These are phyloP conservation scores for Yamadazyma mexicana DNA, from an alignment of 1,139 yeast genomes.

Conservation along the genomic window DNA sequence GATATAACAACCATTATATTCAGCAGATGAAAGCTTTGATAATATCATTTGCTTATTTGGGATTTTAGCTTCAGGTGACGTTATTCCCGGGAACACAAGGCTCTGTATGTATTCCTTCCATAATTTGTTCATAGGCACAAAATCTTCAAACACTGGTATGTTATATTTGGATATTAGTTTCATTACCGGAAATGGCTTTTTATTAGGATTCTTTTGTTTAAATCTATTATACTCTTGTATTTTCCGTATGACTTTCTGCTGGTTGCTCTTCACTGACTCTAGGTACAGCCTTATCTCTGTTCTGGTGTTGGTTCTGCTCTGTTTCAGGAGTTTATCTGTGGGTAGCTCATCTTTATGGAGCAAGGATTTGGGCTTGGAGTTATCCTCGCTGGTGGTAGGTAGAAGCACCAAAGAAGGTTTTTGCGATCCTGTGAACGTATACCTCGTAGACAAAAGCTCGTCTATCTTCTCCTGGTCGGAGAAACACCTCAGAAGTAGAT, in stretches of 20 bases:
- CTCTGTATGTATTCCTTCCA: constrained; percentile 66
- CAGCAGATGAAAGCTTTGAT: constrained; percentile 73
- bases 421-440: constrained; percentile 57
- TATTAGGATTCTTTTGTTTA: constrained; percentile 12
- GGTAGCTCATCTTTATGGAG: constrained; percentile 16
- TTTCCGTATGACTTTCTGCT: constrained; percentile 35
- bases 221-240: constrained; percentile 29
- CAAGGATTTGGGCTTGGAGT: constrained; percentile 20
- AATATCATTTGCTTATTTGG: constrained; percentile 37
- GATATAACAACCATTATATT: constrained; percentile 75
- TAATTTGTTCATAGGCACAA: constrained; percentile 48
- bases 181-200: constrained; percentile 26
- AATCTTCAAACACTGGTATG: constrained; percentile 56
- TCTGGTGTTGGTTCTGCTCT: constrained; percentile 36
- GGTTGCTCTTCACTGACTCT: constrained; percentile 34
- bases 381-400: constrained; percentile 35
- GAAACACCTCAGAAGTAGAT: constrained; percentile 53
- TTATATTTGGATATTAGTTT: constrained; percentile 32
- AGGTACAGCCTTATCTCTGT: constrained; percentile 47
- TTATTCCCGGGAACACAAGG: constrained; percentile 40
- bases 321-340: constrained; percentile 13
- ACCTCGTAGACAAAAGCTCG: constrained; percentile 55
- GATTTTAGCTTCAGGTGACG: constrained; percentile 13
- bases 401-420: constrained; percentile 50
- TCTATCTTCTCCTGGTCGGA: constrained; percentile 40